Conservation (phyloP, 2,329 filamentous ascomycete species). For the Ceratocystis cacaofunesta region DNA sequence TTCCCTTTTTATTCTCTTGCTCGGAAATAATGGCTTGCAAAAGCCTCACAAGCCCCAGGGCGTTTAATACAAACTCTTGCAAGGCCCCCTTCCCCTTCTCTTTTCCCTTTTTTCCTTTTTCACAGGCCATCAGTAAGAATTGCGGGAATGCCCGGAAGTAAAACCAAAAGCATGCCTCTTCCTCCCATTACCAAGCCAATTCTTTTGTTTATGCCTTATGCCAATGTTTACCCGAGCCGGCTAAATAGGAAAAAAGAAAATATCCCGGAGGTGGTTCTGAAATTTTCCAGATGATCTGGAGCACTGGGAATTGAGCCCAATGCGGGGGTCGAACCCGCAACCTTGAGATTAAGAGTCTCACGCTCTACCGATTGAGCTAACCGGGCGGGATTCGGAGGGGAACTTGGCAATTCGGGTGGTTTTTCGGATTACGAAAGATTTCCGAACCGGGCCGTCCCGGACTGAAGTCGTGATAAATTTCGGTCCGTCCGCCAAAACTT, state of each 20-base stretch:
- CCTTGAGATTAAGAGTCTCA: slow-evolving; percentile 49
- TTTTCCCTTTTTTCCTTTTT: background rate
- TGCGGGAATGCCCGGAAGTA: background rate
- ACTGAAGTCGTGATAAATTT: too few relatives aligned
- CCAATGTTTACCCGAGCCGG: background rate
- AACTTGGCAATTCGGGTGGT: too few relatives aligned
- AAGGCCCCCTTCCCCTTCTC: background rate
- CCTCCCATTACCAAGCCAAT: too few relatives aligned
- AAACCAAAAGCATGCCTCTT: too few relatives aligned
- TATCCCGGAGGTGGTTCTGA: background rate
- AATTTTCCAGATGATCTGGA: slow-evolving; percentile 15
- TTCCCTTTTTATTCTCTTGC: background rate
- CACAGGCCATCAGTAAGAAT: background rate
- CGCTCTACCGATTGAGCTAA: slow-evolving; percentile 60
- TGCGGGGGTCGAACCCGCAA: slow-evolving; percentile 30
- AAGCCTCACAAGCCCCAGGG: too few relatives aligned
- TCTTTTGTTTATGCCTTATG: background rate
- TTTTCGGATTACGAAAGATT: too few relatives aligned
- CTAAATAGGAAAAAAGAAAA: background rate
- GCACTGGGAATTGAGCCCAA: slow-evolving; percentile 19
- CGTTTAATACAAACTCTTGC: too few relatives aligned
- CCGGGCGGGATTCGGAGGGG: slow-evolving; percentile 25
- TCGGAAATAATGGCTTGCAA: too few relatives aligned
- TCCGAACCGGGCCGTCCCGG: too few relatives aligned
- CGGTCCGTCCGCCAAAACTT: too few relatives aligned